Conservation (phyloP, 257 asterid species). For the Solanum pimpinellifolium region DNA sequence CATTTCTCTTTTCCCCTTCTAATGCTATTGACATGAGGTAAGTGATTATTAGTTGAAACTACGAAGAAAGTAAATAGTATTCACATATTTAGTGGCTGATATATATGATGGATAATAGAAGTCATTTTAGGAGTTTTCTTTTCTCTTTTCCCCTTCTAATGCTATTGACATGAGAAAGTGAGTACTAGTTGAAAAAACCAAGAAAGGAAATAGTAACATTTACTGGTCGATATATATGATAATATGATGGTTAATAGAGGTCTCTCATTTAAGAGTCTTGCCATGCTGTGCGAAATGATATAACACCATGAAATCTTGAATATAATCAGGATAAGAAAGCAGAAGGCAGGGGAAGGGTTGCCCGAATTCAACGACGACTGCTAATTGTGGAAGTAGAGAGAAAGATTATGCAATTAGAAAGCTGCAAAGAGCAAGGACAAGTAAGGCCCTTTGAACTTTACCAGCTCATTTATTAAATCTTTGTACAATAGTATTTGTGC, state of each 20-base stretch:
- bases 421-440: slow-evolving; percentile 57
- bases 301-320: slow-evolving; percentile 2
- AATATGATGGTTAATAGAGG: background rate
- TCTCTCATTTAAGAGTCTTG: background rate
- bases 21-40: background rate
- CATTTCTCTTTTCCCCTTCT: background rate
- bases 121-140: background rate
- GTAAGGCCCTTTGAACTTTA: slow-evolving; percentile 20
- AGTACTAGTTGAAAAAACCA: background rate
- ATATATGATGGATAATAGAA: background rate
- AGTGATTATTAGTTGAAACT: background rate
- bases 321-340: slow-evolving; percentile 79
- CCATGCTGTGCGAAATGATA: background rate
- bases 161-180: background rate
- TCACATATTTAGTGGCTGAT: background rate
- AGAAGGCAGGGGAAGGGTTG: slow-evolving; percentile 95
- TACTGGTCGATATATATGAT: background rate
- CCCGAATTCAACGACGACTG: slow-evolving; percentile 86
- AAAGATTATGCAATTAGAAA: slow-evolving; percentile 60
- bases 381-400: slow-evolving; percentile 76
- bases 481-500: background rate
- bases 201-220: background rate
- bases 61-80: background rate
- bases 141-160: background rate
- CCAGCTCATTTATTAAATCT: background rate